Evolutionary conservation across 2,329 filamentous ascomycete species (phyloP).

Genomic region (Aspergillus versicolor): DNA sequence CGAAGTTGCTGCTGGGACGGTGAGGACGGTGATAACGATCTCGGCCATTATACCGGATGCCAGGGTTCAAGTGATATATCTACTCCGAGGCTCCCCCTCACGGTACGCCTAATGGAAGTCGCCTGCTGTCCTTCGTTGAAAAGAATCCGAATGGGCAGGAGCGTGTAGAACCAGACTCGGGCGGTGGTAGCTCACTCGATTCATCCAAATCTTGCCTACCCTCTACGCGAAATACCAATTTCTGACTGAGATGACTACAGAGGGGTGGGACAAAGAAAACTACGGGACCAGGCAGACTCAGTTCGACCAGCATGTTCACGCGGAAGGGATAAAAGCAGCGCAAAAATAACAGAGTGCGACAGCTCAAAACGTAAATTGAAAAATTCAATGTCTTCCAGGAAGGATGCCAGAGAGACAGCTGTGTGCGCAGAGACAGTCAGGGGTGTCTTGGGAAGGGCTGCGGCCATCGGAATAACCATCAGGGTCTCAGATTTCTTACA

Average conservation of each 20-base stretch:
- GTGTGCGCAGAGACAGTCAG: neutral
- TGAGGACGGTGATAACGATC: too few relatives aligned
- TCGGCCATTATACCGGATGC: too few relatives aligned
- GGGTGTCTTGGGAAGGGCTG: neutral
- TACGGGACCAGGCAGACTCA: neutral
- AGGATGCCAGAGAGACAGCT: neutral
- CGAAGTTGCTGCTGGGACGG: too few relatives aligned
- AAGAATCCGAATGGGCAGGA: too few relatives aligned
- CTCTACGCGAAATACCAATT: neutral
- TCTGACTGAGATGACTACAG: neutral
- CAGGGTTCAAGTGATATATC: too few relatives aligned
- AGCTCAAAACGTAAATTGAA: too few relatives aligned
- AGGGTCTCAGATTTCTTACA: neutral
- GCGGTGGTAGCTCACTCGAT: neutral
- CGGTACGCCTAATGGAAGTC: too few relatives aligned
- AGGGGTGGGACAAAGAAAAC: neutral
- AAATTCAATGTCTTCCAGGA: neutral
- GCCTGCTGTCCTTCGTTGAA: too few relatives aligned
- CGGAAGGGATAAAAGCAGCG: neutral
- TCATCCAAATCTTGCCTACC: neutral
- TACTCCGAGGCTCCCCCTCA: too few relatives aligned
- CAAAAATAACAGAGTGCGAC: too few relatives aligned
- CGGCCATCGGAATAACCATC: neutral
- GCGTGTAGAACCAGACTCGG: neutral
- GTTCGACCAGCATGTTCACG: neutral